Percentiles rank a stretch among this genome's conserved stretches.
Evolutionary conservation across 768 basidiomycete species (phyloP).

Genomic region (Boletus rubescentipes): DNA sequence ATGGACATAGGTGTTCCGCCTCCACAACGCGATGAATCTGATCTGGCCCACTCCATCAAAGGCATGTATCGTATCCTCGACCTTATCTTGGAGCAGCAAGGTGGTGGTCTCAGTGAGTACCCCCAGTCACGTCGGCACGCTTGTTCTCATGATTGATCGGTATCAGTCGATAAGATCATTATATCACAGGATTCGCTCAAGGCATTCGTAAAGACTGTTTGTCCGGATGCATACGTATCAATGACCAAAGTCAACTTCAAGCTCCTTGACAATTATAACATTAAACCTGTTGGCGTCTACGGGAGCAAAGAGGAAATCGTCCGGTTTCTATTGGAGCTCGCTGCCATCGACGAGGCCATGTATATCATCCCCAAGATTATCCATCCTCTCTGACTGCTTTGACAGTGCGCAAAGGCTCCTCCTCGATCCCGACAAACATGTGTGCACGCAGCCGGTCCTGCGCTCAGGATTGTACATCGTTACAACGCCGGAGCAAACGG

Average conservation of each 20-base stretch:
- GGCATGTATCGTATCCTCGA: conserved; percentile 57
- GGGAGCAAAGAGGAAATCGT: conserved; percentile 54
- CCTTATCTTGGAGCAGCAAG: conserved; percentile 49
- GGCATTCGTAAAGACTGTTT: conserved; percentile 46
- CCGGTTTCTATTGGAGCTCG: conserved; percentile 39
- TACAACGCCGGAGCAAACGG: not conserved
- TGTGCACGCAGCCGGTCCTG: conserved; percentile 9
- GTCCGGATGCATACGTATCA: conserved; percentile 51
- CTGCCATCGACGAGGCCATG: conserved; percentile 39
- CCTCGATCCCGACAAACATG: conserved; percentile 5
- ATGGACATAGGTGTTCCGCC: conserved; percentile 13
- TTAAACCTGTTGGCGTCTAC: conserved; percentile 58
- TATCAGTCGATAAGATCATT: conserved; percentile 60
- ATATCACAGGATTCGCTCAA: conserved; percentile 52
- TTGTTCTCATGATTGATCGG: not conserved
- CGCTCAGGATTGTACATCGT: conserved; percentile 25
- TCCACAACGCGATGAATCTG: conserved; percentile 12
- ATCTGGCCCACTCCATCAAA: conserved; percentile 33
- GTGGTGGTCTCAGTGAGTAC: conserved; percentile 48
- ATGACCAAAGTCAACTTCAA: conserved; percentile 59
- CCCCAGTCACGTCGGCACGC: not conserved
- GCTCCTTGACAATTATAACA: conserved; percentile 41
- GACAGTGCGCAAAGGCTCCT: conserved; percentile 16
- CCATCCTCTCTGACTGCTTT: not conserved
- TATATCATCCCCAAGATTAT: conserved; percentile 23